Base-by-base conservation (phyloP, 2,329 filamentous ascomycete genomes). In the Aspergillus glaucus region DNA sequence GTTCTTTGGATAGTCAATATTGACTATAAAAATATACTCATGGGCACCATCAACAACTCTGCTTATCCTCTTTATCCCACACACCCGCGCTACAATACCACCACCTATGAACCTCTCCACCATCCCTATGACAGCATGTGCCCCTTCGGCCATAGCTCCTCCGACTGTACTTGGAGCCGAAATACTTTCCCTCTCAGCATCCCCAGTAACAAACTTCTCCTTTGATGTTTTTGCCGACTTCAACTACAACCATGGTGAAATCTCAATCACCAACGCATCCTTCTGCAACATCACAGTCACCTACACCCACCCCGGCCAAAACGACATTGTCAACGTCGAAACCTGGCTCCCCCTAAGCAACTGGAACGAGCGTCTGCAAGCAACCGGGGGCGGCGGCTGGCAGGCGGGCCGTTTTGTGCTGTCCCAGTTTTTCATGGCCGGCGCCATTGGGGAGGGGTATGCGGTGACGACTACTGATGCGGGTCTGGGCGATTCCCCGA, bases 261-360 rank as follows among this genome's bases (percentile, higher is more conserved):
- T 52, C 8, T 19, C 24, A 1, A 21, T 54, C 12, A 28, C 46
- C 10, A 48, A 47, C 36, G 52, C 51, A 6, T 46, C 36, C 4
- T 68, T 70, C 50, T 73, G 69, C 59, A 70, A 72, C 44, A 57
- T 72, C 40, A 70, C 64, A 7, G 60, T 72, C 1, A 55, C 56
- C 0, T 69, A 71, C 49, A 72, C 65, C 0, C 69, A 72, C 48
- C 66, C 66, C 0, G 67, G 69, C 3, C 55, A 62, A 39, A 49
- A 65, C 17, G 69, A 72, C 50, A 52, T 17, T 1, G 61, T 71
- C 46, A 59, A 54, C 21, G 59, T 65, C 2, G 55, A 65, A 32
- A 39, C 64, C 1, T 68, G 63, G 60, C 60, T 73, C 1, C 69
- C 68, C 0, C 65, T 67, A 1, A 21, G 56, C 1, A 44, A 56